Evolutionary conservation across 176 grass and related monocot species (phyloP).

Genomic region (bread wheat (Triticum aestivum)): IWGSC_CS_RefSeq_v2.1 NC_057800.1:113368617-113369116

Average conservation of each 20-base stretch:
- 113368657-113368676: neutral
- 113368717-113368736: neutral
- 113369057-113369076: neutral
- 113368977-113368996: neutral
- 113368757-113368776: neutral
- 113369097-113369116: too few species aligned
- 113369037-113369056: neutral
- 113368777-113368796: neutral
- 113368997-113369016: neutral
- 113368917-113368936: slow-evolving; percentile 65
- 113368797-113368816: slow-evolving; percentile 61
- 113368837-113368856: slow-evolving; percentile 61
- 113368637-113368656: neutral
- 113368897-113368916: slow-evolving; percentile 36
- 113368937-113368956: slow-evolving; percentile 38
- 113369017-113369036: neutral
- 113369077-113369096: neutral
- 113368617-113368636: too few species aligned
- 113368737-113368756: neutral
- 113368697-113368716: neutral
- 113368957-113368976: slow-evolving; percentile 31
- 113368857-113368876: neutral
- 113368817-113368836: slow-evolving; percentile 63
- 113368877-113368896: slow-evolving; percentile 19
- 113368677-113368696: neutral